These are phyloP conservation scores for Trametes hirsuta DNA, from an alignment of 1,284 basidiomycete species.

Conservation along the genomic window DNA sequence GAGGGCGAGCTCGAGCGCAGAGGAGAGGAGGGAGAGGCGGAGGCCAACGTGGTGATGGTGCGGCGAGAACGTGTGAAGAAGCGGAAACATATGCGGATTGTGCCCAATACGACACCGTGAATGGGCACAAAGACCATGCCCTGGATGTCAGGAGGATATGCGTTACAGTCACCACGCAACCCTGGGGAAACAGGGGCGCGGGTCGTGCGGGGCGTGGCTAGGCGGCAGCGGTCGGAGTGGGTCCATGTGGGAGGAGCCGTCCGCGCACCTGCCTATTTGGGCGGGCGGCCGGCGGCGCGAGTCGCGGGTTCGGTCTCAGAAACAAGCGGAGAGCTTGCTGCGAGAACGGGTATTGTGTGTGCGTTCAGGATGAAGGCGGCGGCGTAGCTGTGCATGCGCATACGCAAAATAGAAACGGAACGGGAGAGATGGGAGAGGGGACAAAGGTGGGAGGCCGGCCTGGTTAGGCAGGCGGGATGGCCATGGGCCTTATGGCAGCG, in stretches of 20 bases:
- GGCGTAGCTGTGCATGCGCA: neutral
- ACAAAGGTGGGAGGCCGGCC: conserved; percentile 7
- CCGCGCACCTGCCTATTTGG: conserved; percentile 6
- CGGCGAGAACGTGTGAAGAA: conserved; percentile 23
- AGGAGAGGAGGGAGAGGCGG: neutral
- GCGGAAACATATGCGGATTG: conserved; percentile 5
- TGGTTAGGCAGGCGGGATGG: conserved; percentile 6
- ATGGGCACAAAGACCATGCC: neutral
- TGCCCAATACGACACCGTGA: conserved; percentile 1
- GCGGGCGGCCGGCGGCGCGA: neutral
- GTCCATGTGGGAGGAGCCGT: conserved; percentile 16
- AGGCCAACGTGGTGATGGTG: conserved; percentile 24
- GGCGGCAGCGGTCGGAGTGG: conserved; percentile 4
- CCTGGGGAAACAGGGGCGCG: too few relatives aligned
- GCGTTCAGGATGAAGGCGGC: neutral
- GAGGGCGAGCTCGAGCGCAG: conserved; percentile 6
- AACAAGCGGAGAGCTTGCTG: conserved; percentile 2
- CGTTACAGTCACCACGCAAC: neutral
- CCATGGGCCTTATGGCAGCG: conserved; percentile 31
- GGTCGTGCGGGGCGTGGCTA: neutral
- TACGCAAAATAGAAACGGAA: neutral
- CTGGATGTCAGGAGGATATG: neutral
- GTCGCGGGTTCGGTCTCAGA: conserved; percentile 8
- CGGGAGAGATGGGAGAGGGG: neutral
- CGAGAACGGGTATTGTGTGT: neutral